Evolutionary conservation across 257 asterid species (phyloP).

Genomic region (Gentiana straminea): DNA sequence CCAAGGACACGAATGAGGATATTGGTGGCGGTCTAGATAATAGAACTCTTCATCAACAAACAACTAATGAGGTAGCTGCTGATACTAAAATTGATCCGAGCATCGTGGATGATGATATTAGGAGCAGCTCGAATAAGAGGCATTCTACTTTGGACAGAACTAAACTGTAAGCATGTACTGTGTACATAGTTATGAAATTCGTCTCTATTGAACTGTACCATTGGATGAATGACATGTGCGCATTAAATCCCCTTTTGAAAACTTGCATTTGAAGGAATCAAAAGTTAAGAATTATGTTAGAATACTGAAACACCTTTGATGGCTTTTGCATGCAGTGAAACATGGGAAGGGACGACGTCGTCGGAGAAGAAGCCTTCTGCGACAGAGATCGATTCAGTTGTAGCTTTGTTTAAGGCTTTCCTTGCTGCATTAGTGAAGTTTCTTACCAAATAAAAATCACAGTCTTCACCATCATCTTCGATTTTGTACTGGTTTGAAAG

Average conservation of each 20-base stretch:
- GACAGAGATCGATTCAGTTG: slow-evolving; percentile 34
- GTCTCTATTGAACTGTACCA: neutral
- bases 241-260: slow-evolving; percentile 6
- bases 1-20: slow-evolving; percentile 1
- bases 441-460: slow-evolving; percentile 36
- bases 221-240: slow-evolving; percentile 2
- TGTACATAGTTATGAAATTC: neutral
- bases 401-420: slow-evolving; percentile 46
- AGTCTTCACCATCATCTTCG: too few species aligned
- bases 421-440: slow-evolving; percentile 51
- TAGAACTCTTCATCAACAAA: slow-evolving; percentile 13
- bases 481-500: too few species aligned
- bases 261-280: too few species aligned
- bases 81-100: slow-evolving; percentile 16
- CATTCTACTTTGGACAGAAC: slow-evolving; percentile 42
- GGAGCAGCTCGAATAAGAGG: slow-evolving; percentile 21
- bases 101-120: slow-evolving; percentile 17
- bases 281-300: too few species aligned
- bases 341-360: slow-evolving; percentile 34
- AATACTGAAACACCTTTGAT: too few species aligned
- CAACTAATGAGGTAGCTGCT: slow-evolving; percentile 15
- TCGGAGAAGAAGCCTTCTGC: slow-evolving; percentile 14
- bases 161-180: slow-evolving; percentile 40
- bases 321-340: slow-evolving; percentile 32
- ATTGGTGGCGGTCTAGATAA: neutral